Evolutionary conservation across 768 basidiomycete species (phyloP), one percentile per base, ranked within the genome.

Genomic region (Serendipita sp.): DNA sequence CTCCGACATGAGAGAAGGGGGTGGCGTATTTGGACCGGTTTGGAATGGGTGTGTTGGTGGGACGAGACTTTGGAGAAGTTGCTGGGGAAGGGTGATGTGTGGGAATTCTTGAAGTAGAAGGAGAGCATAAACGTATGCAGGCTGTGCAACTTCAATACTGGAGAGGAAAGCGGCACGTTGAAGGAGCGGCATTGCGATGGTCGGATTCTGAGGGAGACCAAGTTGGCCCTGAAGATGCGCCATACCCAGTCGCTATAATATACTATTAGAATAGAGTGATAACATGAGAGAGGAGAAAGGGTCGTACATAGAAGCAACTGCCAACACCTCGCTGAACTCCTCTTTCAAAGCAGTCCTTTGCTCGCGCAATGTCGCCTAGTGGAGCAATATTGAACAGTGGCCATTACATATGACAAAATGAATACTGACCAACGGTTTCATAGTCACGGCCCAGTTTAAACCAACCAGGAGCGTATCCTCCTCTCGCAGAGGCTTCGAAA

Each of bases 371-470:
- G 72, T 98, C 92, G 28, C 84, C 85, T 67, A 89, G 10, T 11
- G 32, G 1, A 41, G 41, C 1, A 41, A 41, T 5, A 41, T 13
- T 24, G 24, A 24, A 24, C 24, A 24, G 24, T 24, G 24, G 24
- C 24, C 1, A 24, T 24, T 24, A 24, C 1, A 62, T 44, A 8
- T 18, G 10, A 44, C 1, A n/a, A 15, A 8, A 45, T 8, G 1
- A 63, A 45, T 24, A 35, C 63, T 41, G 10, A 45, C 37, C 44
- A 51, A 76, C 92, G 51, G 83, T 84, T 75, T 97, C 94, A 71
- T 97, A 96, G 67, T 95, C 94, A 16, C 92, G 77, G 0, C 91
- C 95, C 0, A 97, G 80, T 30, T 86, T 80, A 76, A 93, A 96
- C 94, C 95, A 97, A 0, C 90, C 90, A n/a, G 81, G 76, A 2